Evolutionary conservation across 2,329 filamentous ascomycete species (phyloP).

Genomic region (Colletotrichum agaves): DNA sequence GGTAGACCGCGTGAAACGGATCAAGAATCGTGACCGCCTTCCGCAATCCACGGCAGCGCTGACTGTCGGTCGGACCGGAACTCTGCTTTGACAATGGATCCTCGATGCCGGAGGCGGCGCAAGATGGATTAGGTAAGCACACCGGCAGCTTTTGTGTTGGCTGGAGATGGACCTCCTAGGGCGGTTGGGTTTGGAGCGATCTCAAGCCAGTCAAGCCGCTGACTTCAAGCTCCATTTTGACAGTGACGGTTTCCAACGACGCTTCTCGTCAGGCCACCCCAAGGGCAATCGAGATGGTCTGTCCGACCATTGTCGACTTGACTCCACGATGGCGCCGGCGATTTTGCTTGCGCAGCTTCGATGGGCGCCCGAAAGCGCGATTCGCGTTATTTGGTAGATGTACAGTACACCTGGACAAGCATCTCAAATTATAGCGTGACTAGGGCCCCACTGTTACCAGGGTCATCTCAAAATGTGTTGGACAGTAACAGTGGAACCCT

Average conservation of each 20-base stretch:
- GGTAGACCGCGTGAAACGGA: conserved; percentile 16
- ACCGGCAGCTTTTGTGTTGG: conserved; percentile 9
- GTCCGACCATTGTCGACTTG: conserved; percentile 9
- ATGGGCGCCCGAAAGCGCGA: conserved; percentile 27
- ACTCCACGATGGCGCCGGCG: conserved; percentile 10
- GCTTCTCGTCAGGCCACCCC: conserved; percentile 23
- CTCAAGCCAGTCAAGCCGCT: conserved; percentile 34
- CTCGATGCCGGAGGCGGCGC: conserved; percentile 22
- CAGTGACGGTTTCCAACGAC: conserved; percentile 25
- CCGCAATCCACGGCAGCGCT: neutral
- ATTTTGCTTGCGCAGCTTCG: neutral
- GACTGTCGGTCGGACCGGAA: conserved; percentile 18
- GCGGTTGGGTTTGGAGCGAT: conserved; percentile 7
- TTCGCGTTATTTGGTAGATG: neutral
- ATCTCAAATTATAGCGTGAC: too few species aligned
- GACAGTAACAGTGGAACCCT: too few species aligned
- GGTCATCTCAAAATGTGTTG: too few species aligned
- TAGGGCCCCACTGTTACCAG: too few species aligned
- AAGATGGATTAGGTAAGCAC: conserved; percentile 18
- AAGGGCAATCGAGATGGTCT: conserved; percentile 11
- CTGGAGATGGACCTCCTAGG: neutral
- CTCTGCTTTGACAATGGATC: neutral
- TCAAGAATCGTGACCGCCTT: neutral
- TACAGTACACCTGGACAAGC: too few species aligned
- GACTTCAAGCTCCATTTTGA: conserved; percentile 30